phyloP scores from a whole-genome alignment of 129 eudicot genomes.

The Scalesia atractyloides region DNA sequence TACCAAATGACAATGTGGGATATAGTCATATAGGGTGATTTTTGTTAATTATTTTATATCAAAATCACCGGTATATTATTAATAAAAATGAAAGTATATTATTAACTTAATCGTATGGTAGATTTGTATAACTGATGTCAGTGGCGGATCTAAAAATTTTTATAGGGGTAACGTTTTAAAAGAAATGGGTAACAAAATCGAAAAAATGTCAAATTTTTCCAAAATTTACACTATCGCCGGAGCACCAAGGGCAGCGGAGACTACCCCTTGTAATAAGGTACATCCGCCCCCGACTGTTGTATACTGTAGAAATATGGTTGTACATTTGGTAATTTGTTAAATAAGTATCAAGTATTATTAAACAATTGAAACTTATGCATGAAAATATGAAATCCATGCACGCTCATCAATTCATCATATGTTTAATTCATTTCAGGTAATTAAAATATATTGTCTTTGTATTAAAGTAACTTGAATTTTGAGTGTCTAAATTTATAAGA shows the following conservation, averaged over 20 bases:
- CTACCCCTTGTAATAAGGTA: too few relatives aligned
- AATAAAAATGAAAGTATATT: not conserved
- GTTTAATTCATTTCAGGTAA: not conserved
- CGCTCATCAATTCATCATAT: not conserved
- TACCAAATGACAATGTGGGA: slow-evolving; percentile 27
- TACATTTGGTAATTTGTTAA: slow-evolving; percentile 5
- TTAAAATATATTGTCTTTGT: not conserved
- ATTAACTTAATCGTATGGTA: not conserved
- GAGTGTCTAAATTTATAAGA: not conserved
- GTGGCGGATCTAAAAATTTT: too few relatives aligned
- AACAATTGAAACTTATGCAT: slow-evolving; percentile 17
- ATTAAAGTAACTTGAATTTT: slow-evolving; percentile 1
- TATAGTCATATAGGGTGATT: slow-evolving; percentile 20
- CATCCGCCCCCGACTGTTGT: too few relatives aligned
- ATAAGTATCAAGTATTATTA: not conserved
- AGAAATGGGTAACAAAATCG: too few relatives aligned
- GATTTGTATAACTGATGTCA: not conserved
- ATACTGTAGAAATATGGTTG: not conserved
- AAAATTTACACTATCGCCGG: too few relatives aligned
- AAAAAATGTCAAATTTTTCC: too few relatives aligned
- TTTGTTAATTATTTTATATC: slow-evolving; percentile 27
- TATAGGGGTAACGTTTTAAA: too few relatives aligned
- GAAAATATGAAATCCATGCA: slow-evolving; percentile 36
- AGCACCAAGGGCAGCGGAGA: too few relatives aligned
- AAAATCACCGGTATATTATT: slow-evolving; percentile 27